Conservation (phyloP, 148 eudicot species). For the Camellia granthamiana region DNA sequence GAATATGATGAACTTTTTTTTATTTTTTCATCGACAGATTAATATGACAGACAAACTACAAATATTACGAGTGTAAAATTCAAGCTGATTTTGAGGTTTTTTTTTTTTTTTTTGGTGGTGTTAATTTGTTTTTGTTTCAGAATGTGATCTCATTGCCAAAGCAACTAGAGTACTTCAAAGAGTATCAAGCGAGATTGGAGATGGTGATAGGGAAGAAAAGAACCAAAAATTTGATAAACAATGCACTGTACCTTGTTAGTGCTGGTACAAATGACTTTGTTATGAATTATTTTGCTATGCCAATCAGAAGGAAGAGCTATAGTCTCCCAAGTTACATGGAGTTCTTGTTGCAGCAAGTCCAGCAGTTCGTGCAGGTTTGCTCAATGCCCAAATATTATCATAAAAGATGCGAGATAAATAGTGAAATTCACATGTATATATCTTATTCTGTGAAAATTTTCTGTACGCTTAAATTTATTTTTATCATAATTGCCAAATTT, state of each 20-base stretch:
- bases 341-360: conserved; percentile 39
- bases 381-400: background rate
- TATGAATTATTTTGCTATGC: conserved; percentile 48
- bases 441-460: too few species aligned
- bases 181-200: conserved; percentile 42
- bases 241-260: conserved; percentile 44
- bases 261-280: conserved; percentile 78
- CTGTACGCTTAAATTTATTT: too few species aligned
- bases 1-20: too few species aligned
- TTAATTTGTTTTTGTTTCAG: conserved; percentile 26
- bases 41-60: too few species aligned
- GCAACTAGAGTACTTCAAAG: conserved; percentile 52
- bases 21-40: too few species aligned
- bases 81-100: background rate
- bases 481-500: too few species aligned
- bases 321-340: conserved; percentile 42
- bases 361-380: conserved; percentile 47
- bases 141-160: conserved; percentile 47
- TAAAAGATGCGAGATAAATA: too few species aligned
- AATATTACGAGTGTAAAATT: too few species aligned
- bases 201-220: conserved; percentile 35
- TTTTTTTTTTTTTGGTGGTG: background rate
- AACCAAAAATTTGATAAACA: conserved; percentile 28
- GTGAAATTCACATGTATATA: too few species aligned
- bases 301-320: conserved; percentile 39